Conservation (phyloP, 1,139 yeast species). For the Magnusiomyces fungicola region DNA sequence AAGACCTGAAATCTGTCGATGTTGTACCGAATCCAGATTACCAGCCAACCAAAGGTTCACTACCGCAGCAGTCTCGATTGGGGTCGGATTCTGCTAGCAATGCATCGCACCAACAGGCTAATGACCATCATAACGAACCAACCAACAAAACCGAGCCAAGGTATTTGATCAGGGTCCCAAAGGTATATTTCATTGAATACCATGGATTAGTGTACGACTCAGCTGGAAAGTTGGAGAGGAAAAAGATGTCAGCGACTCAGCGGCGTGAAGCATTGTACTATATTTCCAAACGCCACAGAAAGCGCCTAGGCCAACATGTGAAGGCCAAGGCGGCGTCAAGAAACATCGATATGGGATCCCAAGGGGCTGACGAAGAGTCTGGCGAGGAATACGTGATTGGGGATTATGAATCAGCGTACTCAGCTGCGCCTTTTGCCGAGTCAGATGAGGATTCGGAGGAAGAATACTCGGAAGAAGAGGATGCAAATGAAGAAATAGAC, state of each 20-base stretch:
- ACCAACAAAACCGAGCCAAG: background rate
- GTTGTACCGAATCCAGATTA: background rate
- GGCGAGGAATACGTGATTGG: background rate
- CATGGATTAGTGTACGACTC: slow-evolving; percentile 1
- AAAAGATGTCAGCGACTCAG: background rate
- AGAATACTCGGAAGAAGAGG: background rate
- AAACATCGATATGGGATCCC: no score
- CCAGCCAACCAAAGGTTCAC: background rate
- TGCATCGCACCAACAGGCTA: background rate
- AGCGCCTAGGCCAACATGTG: no score
- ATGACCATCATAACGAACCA: background rate
- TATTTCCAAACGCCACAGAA: background rate
- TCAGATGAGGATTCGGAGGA: background rate
- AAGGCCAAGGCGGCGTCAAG: no score
- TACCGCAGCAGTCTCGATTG: no score
- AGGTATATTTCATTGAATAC: background rate
- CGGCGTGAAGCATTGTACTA: background rate
- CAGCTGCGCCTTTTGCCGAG: background rate
- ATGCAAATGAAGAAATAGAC: no score
- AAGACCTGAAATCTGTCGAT: background rate
- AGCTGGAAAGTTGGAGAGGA: background rate
- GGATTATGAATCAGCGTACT: background rate
- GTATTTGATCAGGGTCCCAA: background rate
- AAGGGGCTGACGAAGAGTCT: no score
- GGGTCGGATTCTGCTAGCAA: background rate